Evolutionary conservation across 2,329 filamentous ascomycete genomes (phyloP).

Genomic region (Microdochium bolleyi): DNA sequence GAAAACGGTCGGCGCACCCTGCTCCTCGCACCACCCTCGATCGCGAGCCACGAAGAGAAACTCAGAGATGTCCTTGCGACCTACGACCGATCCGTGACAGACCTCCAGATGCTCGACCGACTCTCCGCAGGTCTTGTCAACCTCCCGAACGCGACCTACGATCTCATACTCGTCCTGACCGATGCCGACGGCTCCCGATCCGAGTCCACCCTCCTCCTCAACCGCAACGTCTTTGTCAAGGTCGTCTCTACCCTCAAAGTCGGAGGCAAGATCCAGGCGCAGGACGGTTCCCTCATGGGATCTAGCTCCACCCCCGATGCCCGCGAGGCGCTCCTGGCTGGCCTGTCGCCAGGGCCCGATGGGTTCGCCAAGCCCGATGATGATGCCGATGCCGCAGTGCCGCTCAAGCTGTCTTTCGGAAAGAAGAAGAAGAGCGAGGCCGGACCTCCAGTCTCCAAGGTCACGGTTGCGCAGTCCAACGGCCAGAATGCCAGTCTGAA

Average conservation of each 20-base stretch:
- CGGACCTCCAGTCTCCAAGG: slow-evolving; percentile 19
- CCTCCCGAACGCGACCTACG: slow-evolving; percentile 72
- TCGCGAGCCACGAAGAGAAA: slow-evolving; percentile 76
- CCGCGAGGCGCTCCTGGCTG: slow-evolving; percentile 78
- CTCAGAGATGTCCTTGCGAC: slow-evolving; percentile 63
- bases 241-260: slow-evolving; percentile 65
- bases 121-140: slow-evolving; percentile 73
- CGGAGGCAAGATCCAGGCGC: slow-evolving; percentile 59
- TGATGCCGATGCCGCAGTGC: slow-evolving; percentile 48
- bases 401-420: slow-evolving; percentile 52
- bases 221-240: slow-evolving; percentile 57
- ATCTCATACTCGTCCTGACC: slow-evolving; percentile 75
- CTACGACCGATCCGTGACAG: slow-evolving; percentile 69
- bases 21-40: slow-evolving; percentile 82
- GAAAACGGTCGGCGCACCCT: slow-evolving; percentile 50
- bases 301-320: slow-evolving; percentile 37
- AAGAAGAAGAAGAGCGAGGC: slow-evolving; percentile 42
- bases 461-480: slow-evolving; percentile 27
- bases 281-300: slow-evolving; percentile 54
- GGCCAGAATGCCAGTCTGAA: slow-evolving; percentile 24
- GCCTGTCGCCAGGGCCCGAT: slow-evolving; percentile 55
- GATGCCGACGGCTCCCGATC: slow-evolving; percentile 61
- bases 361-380: slow-evolving; percentile 69
- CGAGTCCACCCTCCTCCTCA: slow-evolving; percentile 58
- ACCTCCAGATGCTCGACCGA: slow-evolving; percentile 97